Base-by-base conservation (phyloP, 108 stramenopile genomes). In the Cyclotella baltica region DNA sequence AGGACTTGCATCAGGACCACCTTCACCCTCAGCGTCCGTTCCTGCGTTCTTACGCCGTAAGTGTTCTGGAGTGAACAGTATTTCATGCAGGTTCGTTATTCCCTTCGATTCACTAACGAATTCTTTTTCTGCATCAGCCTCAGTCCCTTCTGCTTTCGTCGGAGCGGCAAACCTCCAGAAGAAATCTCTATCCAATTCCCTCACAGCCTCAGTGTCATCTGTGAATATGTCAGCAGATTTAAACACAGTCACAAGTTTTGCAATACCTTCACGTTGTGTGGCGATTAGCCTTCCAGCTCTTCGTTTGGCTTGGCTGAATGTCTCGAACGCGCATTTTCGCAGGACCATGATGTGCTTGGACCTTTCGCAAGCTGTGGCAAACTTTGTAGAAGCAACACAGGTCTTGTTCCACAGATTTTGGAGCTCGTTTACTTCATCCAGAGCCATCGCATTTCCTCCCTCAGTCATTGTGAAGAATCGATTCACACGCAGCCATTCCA, bases 361-460 rank as follows among this genome's bases (percentile, higher is more conserved):
- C 19, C n/a, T 55, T 16, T 55, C 53, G 19, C 8, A 5, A 20
- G 4, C 5, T 22, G n/a, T 55, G 5, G 8, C 5, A 23, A 55
- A 55, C 5, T 8, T 22, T 22, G 22, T 11, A n/a, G 53, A 22
- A n/a, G 5, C 18, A 23, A 23, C 5, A 55, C 40, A 43, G 8
- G 8, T 43, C 40, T 43, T 43, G 40, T 11, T 11, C 40, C 40
- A 43, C 13, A 13, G 13, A 43, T 43, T 43, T 13, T 11, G 13
- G 10, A 43, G 40, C 13, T 43, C 40, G 13, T 55, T 55, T 4
- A 55, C 53, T 20, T 55, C 53, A 55, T 55, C 53, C n/a, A 55
- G 5, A 16, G 53, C 10, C 53, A 55, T 55, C 19, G 20, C 53
- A 55, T 19, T 6, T 4, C 53, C 53, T 20, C 10, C 10, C 19